These are phyloP conservation scores for Colletotrichum paranaense DNA, from an alignment of 2,329 filamentous ascomycete species.

Conservation along the genomic window DNA sequence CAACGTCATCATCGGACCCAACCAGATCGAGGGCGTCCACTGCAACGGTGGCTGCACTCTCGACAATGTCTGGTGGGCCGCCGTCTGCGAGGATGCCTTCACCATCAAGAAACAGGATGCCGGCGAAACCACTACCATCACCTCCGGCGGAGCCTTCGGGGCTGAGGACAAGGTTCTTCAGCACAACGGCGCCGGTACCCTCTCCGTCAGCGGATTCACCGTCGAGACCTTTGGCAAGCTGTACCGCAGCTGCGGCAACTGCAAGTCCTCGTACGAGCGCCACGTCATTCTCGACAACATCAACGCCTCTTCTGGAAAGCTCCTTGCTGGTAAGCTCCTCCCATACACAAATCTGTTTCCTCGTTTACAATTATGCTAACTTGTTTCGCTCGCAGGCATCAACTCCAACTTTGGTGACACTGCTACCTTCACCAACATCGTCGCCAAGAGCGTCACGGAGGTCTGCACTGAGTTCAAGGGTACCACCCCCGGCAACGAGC, in stretches of 20 bases:
- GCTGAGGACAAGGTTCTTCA: constrained; percentile 34
- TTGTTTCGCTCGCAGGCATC: constrained; percentile 5
- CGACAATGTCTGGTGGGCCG: constrained; percentile 51
- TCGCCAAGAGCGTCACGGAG: constrained; percentile 19
- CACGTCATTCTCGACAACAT: constrained; percentile 35
- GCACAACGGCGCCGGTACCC: constrained; percentile 36
- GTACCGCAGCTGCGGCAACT: constrained; percentile 37
- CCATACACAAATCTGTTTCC: fast-evolving
- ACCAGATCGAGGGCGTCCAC: constrained; percentile 58
- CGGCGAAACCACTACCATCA: constrained; percentile 32
- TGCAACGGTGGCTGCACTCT: constrained; percentile 56
- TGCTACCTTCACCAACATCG: constrained; percentile 27
- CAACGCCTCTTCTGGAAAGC: constrained; percentile 33
- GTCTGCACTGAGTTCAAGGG: constrained; percentile 36
- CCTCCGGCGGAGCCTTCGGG: constrained; percentile 27
- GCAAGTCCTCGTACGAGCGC: constrained; percentile 30
- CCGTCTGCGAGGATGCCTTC: constrained; percentile 48
- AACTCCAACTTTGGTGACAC: constrained; percentile 36
- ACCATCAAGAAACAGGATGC: constrained; percentile 48
- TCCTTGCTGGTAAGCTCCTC: constrained; percentile 28
- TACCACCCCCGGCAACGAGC: constrained; percentile 28
- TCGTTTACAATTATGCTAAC: neutral
- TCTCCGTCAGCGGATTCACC: constrained; percentile 32
- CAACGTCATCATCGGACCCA: constrained; percentile 58
- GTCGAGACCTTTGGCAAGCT: constrained; percentile 34